phyloP scores from a whole-genome alignment of 768 basidiomycete genomes.

The Termitomyces sp. region DNA sequence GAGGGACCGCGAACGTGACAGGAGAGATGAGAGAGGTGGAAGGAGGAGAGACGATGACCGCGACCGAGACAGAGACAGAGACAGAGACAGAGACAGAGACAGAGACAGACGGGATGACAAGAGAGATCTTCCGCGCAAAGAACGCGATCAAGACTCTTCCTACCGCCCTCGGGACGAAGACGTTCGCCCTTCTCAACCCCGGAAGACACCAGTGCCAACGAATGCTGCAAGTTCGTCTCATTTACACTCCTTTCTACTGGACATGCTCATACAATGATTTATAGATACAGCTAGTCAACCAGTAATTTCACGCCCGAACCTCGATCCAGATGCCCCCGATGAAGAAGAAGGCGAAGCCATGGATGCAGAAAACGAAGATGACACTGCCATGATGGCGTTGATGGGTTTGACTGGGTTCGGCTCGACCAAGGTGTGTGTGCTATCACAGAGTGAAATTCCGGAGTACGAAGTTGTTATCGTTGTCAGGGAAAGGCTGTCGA shows the following conservation, averaged over 20 bases:
- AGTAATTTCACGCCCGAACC: conserved; percentile 22
- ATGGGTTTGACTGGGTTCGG: conserved; percentile 92
- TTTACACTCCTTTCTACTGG: not conserved
- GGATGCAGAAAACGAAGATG: conserved; percentile 59
- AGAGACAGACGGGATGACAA: conserved; percentile 13
- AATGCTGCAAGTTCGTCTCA: conserved; percentile 2
- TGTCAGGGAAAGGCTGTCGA: conserved; percentile 70
- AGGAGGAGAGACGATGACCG: conserved; percentile 18
- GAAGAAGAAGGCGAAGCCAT: conserved; percentile 46
- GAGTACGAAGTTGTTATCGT: not conserved
- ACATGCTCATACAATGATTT: not conserved
- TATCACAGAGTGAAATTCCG: not conserved
- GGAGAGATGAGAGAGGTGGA: conserved; percentile 27
- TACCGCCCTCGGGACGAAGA: not conserved
- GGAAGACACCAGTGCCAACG: conserved; percentile 7
- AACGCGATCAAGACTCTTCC: conserved; percentile 7
- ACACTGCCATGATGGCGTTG: conserved; percentile 78
- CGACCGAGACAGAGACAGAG: conserved; percentile 16
- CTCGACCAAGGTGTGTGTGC: conserved; percentile 68
- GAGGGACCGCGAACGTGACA: conserved; percentile 20
- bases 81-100: conserved; percentile 19
- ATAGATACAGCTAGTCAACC: conserved; percentile 1
- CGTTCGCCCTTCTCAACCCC: conserved; percentile 11
- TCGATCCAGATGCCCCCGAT: conserved; percentile 36
- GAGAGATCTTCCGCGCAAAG: conserved; percentile 18